Conservation (phyloP, 192 early-diverging fungal genomes). For the Coemansia sp. region DNA sequence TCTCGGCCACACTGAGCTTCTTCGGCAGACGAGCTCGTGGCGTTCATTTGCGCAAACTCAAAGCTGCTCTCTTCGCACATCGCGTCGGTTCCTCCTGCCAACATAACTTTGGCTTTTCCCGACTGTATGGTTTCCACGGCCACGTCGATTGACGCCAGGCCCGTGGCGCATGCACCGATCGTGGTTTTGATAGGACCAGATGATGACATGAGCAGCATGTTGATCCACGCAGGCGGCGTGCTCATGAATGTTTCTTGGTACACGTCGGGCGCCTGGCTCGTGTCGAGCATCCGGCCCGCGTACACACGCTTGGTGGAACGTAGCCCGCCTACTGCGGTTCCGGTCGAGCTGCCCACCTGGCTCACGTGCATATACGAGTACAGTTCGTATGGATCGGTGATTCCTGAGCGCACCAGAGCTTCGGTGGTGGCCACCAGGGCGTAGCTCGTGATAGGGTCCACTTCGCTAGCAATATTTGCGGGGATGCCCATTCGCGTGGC, state of each 20-base stretch:
- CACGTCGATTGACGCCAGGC: conserved; percentile 86
- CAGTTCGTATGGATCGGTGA: conserved; percentile 96
- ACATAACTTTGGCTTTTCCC: conserved; percentile 89
- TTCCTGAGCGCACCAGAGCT: conserved; percentile 83
- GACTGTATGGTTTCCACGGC: conserved; percentile 85
- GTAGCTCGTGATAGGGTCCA: conserved; percentile 89
- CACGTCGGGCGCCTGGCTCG: conserved; percentile 85
- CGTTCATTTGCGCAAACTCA: conserved; percentile 98
- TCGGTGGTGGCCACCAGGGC: conserved; percentile 88
- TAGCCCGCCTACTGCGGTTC: conserved; percentile 87
- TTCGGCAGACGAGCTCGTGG: conserved; percentile 77
- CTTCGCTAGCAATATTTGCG: conserved; percentile 82
- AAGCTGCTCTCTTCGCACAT: conserved; percentile 87
- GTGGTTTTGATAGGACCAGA: conserved; percentile 82
- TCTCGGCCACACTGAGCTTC: conserved; percentile 82
- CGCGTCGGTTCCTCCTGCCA: conserved; percentile 88
- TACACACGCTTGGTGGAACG: conserved; percentile 71
- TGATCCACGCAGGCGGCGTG: conserved; percentile 95
- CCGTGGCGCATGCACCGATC: conserved; percentile 91
- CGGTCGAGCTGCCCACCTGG: conserved; percentile 87
- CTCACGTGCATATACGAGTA: conserved; percentile 91
- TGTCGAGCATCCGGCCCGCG: conserved; percentile 75
- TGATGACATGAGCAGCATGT: conserved; percentile 89
- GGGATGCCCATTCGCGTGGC: conserved; percentile 89
- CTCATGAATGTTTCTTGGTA: conserved; percentile 96